Evolutionary conservation across 2,329 filamentous ascomycete genomes (phyloP).

Genomic region (Cladosporium sp.): DNA sequence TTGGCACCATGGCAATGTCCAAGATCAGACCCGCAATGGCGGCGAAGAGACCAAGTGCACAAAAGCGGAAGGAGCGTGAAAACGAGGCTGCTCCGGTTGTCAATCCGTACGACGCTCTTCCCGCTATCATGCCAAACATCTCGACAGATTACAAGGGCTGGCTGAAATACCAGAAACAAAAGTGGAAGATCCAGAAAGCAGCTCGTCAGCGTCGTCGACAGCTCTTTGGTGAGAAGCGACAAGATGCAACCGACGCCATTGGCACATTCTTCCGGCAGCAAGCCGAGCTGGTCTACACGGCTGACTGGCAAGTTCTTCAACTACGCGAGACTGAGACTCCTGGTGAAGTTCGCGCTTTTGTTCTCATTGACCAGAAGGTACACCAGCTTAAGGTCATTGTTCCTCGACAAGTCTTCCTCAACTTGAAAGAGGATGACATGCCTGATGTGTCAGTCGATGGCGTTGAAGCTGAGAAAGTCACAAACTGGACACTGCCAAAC

Average conservation of each 20-base stretch:
- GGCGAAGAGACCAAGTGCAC: conserved; percentile 29
- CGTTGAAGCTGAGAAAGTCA: conserved; percentile 87
- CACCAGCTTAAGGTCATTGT: conserved; percentile 86
- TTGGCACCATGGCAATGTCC: conserved; percentile 31
- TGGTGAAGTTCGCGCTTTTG: conserved; percentile 81
- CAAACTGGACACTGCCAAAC: conserved; percentile 88
- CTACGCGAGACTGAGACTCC: conserved; percentile 76
- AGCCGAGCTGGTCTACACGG: conserved; percentile 82
- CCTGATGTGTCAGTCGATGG: conserved; percentile 83
- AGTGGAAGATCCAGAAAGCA: conserved; percentile 97
- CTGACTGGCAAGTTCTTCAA: conserved; percentile 92
- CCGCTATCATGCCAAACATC: conserved; percentile 76
- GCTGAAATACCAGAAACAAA: conserved; percentile 91
- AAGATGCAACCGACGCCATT: conserved; percentile 55
- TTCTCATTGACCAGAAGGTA: conserved; percentile 89
- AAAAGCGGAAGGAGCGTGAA: conserved; percentile 47
- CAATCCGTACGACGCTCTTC: conserved; percentile 78
- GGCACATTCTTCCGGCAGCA: conserved; percentile 82
- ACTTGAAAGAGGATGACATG: conserved; percentile 79
- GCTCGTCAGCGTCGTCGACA: conserved; percentile 80
- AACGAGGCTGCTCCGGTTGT: conserved; percentile 45
- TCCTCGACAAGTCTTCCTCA: conserved; percentile 83
- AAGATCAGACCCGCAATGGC: conserved; percentile 43
- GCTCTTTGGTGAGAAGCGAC: conserved; percentile 80
- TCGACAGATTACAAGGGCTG: conserved; percentile 84